These are phyloP conservation scores for Trametes gibbosa DNA, from an alignment of 768 basidiomycete species.

Conservation along the genomic window DNA sequence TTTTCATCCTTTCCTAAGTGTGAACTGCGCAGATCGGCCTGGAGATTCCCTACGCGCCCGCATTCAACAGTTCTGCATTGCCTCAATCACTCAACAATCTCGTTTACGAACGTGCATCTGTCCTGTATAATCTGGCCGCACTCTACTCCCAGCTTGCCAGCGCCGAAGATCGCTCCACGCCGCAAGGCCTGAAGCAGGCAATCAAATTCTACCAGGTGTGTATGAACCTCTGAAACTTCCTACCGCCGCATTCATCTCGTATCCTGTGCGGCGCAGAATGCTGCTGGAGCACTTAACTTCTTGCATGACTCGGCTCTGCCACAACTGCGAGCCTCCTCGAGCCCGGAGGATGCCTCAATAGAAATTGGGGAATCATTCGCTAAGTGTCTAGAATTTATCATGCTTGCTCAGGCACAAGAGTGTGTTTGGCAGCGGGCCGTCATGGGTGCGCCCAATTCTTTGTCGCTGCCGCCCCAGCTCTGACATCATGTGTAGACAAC, in stretches of 20 bases:
- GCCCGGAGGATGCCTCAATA: constrained; percentile 51
- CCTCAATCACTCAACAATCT: constrained; percentile 70
- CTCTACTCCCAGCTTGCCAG: constrained; percentile 81
- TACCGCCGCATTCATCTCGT: neutral
- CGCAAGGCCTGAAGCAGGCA: constrained; percentile 84
- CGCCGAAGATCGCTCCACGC: constrained; percentile 62
- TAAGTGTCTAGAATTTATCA: constrained; percentile 64
- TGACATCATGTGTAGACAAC: constrained; percentile 41
- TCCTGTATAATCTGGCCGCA: constrained; percentile 85
- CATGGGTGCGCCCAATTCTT: constrained; percentile 49
- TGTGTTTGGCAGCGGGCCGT: constrained; percentile 94
- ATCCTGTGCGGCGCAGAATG: constrained; percentile 41
- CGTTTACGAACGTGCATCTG: constrained; percentile 74
- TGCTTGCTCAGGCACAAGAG: constrained; percentile 95
- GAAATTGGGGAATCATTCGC: constrained; percentile 69
- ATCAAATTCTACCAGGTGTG: constrained; percentile 66
- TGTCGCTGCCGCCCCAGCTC: neutral
- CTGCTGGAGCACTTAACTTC: constrained; percentile 72
- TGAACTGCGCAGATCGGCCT: constrained; percentile 56
- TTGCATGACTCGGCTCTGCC: constrained; percentile 53
- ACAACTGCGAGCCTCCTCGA: constrained; percentile 41
- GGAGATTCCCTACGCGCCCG: constrained; percentile 70
- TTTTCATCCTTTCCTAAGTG: constrained; percentile 5
- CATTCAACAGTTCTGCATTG: constrained; percentile 54
- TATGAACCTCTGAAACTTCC: neutral